Conservation (phyloP, 306 rosid genomes). For the Calophaca sinica region DNA sequence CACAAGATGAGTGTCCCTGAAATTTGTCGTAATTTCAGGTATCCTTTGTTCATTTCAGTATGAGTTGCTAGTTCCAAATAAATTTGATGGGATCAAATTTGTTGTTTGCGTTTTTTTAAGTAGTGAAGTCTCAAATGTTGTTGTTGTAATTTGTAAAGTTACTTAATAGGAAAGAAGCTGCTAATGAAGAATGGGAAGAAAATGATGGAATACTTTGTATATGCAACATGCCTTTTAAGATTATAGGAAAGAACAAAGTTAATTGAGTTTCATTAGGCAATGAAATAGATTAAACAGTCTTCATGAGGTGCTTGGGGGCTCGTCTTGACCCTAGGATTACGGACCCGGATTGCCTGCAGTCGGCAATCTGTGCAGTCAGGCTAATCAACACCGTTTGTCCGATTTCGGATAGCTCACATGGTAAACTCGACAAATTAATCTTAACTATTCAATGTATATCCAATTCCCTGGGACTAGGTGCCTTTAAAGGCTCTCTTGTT, state of each 20-base stretch:
- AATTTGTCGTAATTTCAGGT: constrained; percentile 97
- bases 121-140: background rate
- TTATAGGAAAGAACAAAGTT: background rate
- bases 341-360: too few species aligned
- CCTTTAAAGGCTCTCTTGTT: too few species aligned
- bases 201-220: background rate
- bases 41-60: background rate
- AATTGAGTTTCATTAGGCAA: background rate
- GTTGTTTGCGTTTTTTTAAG: background rate
- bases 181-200: constrained; percentile 15
- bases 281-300: too few species aligned
- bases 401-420: too few species aligned
- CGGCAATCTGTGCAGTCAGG: too few species aligned
- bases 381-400: too few species aligned
- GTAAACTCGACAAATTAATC: too few species aligned
- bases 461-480: too few species aligned
- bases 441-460: too few species aligned
- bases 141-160: background rate
- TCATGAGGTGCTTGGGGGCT: too few species aligned
- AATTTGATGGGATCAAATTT: too few species aligned
- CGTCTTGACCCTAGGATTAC: too few species aligned
- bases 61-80: background rate
- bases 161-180: constrained; percentile 7
- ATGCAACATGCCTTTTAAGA: background rate
- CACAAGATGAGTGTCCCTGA: constrained; percentile 91